Evolutionary conservation across 1,284 basidiomycete genomes (phyloP), one percentile per base, ranked within the genome.

Genomic region (Puccinia coronata): DNA sequence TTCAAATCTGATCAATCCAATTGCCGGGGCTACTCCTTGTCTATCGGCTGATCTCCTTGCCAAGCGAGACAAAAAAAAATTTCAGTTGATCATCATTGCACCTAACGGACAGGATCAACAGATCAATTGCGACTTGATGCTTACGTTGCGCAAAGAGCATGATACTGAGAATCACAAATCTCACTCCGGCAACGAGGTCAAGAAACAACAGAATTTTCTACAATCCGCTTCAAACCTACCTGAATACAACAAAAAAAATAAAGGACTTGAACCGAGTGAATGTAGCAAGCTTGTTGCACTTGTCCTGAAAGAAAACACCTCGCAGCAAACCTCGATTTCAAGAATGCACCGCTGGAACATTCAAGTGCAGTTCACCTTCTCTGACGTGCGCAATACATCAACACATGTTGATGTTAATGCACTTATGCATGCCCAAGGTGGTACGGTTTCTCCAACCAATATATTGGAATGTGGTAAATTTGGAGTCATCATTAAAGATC

Each of bases 291-390:
- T 73, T 31, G 43, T 73, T 34, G 25, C 71, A 28, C 28, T 73
- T 12, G 18, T 73, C 6, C 9, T 73, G 28, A 51, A 57, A 25
- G 47, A 73, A n/a, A 57, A 53, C 16, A 57, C 20, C 28, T 31
- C 8, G 14, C 71, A 53, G 12, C 49, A 73, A 55, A 20, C 49
- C 23, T 73, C 71, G 20, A 73, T 73, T 20, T 31, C 71, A 20
- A 51, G 71, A 39, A 51, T 73, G 49, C 49, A 73, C 34, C 49
- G 31, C 23, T 73, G 71, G 49, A 73, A 73, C 25, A 73, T 73
- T 36, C 71, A 73, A 16, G 51, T 73, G 3, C 14, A 57, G 28
- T 36, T 57, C 28, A 57, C 55, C n/a, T 36, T 73, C 9, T 34
- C 51, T 18, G 51, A 59, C 23, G 55, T 73, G 6, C 31, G 28